Percentiles rank a stretch among this genome's conserved stretches.
phyloP scores from a whole-genome alignment of 805 yeast species.

The Saccharomyces paradoxus region DNA sequence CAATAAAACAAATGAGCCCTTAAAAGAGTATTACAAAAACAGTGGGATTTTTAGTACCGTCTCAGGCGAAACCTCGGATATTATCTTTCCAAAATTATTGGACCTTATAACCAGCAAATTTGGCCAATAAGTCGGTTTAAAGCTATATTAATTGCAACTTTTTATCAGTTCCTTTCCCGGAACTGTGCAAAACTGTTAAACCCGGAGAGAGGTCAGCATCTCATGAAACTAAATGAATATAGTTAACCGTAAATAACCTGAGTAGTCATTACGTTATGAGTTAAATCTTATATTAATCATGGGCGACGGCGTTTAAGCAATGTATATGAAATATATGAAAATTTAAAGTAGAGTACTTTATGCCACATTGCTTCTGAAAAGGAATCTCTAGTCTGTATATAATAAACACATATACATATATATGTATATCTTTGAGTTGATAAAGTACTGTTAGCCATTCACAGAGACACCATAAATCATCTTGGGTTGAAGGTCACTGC shows the following conservation, averaged over 20 bases:
- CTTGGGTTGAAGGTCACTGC: neutral
- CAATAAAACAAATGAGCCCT: slow-evolving; percentile 49
- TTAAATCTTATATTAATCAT: neutral
- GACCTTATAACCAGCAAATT: slow-evolving; percentile 32
- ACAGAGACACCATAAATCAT: neutral
- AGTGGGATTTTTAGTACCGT: slow-evolving; percentile 47
- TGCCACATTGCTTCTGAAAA: neutral
- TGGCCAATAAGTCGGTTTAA: slow-evolving; percentile 1
- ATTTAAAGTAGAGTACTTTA: neutral
- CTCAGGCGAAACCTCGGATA: slow-evolving; percentile 74
- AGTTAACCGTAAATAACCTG: neutral
- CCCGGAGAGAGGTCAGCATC: neutral
- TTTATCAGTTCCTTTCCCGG: neutral
- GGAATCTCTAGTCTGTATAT: neutral
- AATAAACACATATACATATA: neutral
- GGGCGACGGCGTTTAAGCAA: neutral
- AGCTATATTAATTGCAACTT: no score
- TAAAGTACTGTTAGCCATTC: neutral
- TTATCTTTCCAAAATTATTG: slow-evolving; percentile 65
- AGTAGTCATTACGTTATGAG: neutral
- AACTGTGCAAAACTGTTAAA: neutral
- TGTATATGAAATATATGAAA: neutral
- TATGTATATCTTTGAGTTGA: neutral
- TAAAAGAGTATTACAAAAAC: slow-evolving; percentile 51
- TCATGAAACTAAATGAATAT: neutral